Percentiles rank a stretch among this genome's conserved stretches.
These are phyloP conservation scores for Marchantia polymorpha DNA, from an alignment of 225 moss, liverwort and hornwort species.

Conservation along the genomic window DNA sequence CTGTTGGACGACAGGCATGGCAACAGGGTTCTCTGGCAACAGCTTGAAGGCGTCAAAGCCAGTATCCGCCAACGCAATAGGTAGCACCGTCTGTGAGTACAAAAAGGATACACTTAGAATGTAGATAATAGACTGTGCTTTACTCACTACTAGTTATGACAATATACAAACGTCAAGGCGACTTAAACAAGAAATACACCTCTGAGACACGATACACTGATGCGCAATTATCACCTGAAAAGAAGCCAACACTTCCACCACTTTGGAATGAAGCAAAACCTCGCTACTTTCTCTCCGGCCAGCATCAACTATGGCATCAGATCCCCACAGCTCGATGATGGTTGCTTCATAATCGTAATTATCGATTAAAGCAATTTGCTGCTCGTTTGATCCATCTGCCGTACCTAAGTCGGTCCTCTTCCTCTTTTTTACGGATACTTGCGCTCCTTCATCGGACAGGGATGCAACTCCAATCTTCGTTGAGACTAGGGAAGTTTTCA, in stretches of 20 bases:
- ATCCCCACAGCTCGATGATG: slow-evolving; percentile 65
- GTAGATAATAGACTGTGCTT: background rate
- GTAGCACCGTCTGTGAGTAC: slow-evolving; percentile 68
- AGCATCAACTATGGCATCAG: slow-evolving; percentile 33
- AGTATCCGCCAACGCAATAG: slow-evolving; percentile 80
- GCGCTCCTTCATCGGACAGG: background rate
- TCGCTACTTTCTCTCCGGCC: slow-evolving; percentile 31
- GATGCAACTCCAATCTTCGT: background rate
- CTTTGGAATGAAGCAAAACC: slow-evolving; percentile 66
- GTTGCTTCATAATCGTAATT: slow-evolving; percentile 43
- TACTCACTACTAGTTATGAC: background rate
- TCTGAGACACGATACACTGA: background rate
- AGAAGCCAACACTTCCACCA: slow-evolving; percentile 78
- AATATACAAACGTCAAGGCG: background rate
- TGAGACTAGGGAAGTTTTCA: slow-evolving; percentile 28
- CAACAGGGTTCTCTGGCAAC: slow-evolving; percentile 59
- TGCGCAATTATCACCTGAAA: slow-evolving; percentile 62
- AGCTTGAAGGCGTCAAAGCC: slow-evolving; percentile 93
- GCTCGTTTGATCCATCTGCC: background rate
- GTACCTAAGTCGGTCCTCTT: slow-evolving; percentile 44
- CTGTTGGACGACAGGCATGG: slow-evolving; percentile 63
- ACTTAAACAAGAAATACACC: background rate
- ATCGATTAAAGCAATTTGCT: slow-evolving; percentile 20
- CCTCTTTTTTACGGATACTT: slow-evolving; percentile 50
- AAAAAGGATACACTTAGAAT: background rate